phyloP scores from a whole-genome alignment of 805 yeast species.

The Ogataea methylovora region DNA sequence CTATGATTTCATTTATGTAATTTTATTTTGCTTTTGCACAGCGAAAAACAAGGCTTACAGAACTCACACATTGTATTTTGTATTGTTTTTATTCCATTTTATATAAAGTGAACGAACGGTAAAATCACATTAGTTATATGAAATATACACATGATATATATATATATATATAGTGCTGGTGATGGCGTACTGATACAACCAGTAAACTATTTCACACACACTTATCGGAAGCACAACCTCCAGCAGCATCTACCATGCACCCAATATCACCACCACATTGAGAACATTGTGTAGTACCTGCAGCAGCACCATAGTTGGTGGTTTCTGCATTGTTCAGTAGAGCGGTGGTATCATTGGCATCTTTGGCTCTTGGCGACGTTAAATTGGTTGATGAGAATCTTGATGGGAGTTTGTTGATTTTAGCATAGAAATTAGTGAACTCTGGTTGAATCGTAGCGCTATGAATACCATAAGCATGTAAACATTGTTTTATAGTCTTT shows the following conservation, averaged over 20 bases:
- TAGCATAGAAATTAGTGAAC: slow-evolving; percentile 37
- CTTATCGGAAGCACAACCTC: slow-evolving; percentile 39
- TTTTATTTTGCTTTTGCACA: too few species aligned
- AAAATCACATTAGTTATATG: too few species aligned
- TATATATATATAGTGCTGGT: too few species aligned
- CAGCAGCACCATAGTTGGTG: not conserved
- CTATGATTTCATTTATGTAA: too few species aligned
- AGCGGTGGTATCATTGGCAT: not conserved
- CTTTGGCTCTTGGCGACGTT: slow-evolving; percentile 1
- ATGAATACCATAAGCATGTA: slow-evolving; percentile 81
- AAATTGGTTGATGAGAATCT: slow-evolving; percentile 15
- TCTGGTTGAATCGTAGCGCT: slow-evolving; percentile 97
- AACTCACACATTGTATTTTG: too few species aligned
- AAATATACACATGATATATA: too few species aligned
- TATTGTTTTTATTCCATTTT: too few species aligned
- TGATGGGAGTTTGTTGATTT: slow-evolving; percentile 21
- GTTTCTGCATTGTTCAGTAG: not conserved
- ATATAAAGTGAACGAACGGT: too few species aligned
- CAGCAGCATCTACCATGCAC: slow-evolving; percentile 46
- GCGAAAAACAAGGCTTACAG: too few species aligned
- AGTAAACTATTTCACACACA: slow-evolving; percentile 34
- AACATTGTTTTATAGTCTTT: slow-evolving; percentile 62
- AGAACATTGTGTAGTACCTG: not conserved
- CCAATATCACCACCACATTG: slow-evolving; percentile 6
- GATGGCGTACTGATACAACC: too few species aligned